Base-by-base conservation (phyloP, 441 rosid species). In the Cnidoscolus chayamansa region DNA sequence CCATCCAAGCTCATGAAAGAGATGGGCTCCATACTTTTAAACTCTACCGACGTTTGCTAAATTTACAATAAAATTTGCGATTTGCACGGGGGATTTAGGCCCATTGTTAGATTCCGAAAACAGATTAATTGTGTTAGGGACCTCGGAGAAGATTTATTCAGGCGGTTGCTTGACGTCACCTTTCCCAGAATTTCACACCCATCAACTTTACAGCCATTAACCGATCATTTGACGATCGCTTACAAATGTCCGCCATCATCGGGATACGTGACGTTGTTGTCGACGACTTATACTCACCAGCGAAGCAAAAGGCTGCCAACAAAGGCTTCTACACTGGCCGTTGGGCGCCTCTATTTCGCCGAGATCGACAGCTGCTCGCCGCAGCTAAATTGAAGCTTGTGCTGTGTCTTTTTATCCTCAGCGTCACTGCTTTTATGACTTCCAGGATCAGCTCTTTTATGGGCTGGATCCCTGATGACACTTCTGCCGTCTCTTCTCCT, bases 301-400 rank as follows among this genome's bases (percentile, higher is more conserved):
- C 75, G 25, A 72, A 72, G 75, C 54, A 63, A 32, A 72, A 72
- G 30, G 70, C 75, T 12, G 55, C 70, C 63, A 43, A 19, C 60
- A 67, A 53, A 67, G 12, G 47, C 37, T 53, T 48, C 63, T 55
- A 40, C 35, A 35, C 31, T 12, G 7, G 43, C 63, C 75, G 75
- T 8, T 43, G 62, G 19, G n/a, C 75, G 0, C 62, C 62, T 57
- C 54, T 64, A 6, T 43, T 54, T 16, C 74, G 74, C 10, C 59
- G 60, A 48, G n/a, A 37, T 61, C 74, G 59, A 1, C 35, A 63
- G 9, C 69, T 56, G 13, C 31, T 72, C 12, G 53, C 63, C 20
- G 58, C 48, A 19, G 35, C 48, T n/a, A 62, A 37, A 51, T 16
- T 62, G 30, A 60, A 68, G 69, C 74, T 75, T 48, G 30, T 70